Evolutionary conservation across 352 stramenopile genomes (phyloP), one percentile per base, ranked within the genome.

Genomic region (Hyaloperonospora arabidopsidis): DNA sequence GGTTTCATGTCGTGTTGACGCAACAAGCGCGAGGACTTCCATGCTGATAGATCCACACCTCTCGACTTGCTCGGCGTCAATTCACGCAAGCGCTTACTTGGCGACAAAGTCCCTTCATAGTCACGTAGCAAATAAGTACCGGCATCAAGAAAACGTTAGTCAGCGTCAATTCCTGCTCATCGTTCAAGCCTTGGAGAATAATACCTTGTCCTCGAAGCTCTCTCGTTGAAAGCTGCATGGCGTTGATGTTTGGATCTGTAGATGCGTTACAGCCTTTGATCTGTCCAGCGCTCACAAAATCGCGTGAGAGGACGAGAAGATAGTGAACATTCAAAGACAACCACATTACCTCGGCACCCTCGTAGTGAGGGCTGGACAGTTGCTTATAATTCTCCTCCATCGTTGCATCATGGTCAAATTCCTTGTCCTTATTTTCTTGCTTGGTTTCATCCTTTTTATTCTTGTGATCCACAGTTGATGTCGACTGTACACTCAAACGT

Each of bases 401-500:
- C 35, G 52, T 49, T 18, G 58, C 45, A 22, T 46, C 36, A 19
- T 60, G n/a, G 12, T 32, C 29, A 36, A 5, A 45, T n/a, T 54
- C 46, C 35, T 66, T 49, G 11, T 52, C 40, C 22, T 56, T 21
- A 0, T 76, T 52, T 0, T 70, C 40, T 13, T 63, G 50, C 8
- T 35, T 59, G 22, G 57, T 43, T 14, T 68, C 47, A 6, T 56
- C 32, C 32, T 54, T 52, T 19, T 64, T 23, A 15, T 64, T 54
- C 40, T 61, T 34, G 15, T 69, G 51, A 18, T 67, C 45, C 32
- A 43, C 59, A 39, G 53, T 49, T 23, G 55, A 65, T 4, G 35
- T 45, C 19, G 52, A 57, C 46, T 54, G 49, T 8, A 87, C 34
- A 54, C 77, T 88, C 35, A 88, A 54, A 46, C 87, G 76, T n/a